Conservation (phyloP, 179 eudicot genomes). For the Corrigiola litoralis region DNA sequence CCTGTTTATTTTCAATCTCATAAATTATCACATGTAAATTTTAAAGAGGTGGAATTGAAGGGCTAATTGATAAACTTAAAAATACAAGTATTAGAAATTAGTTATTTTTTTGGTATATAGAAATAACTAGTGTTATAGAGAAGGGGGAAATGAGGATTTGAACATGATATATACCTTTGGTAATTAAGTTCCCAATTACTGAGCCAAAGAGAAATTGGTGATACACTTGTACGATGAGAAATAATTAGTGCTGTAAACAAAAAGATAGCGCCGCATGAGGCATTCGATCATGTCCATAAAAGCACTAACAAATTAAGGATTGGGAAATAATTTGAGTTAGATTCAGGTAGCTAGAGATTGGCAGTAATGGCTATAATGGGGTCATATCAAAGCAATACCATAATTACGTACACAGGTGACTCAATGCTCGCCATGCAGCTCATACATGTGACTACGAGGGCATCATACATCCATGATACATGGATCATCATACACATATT, state of each 20-base stretch:
- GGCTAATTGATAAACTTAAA: no score
- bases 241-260: no score
- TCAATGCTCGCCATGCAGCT: not conserved
- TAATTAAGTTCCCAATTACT: no score
- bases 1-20: no score
- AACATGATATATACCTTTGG: no score
- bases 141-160: no score
- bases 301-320: conserved; percentile 1
- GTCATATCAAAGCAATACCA: not conserved
- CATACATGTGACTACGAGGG: not conserved
- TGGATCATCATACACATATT: not conserved
- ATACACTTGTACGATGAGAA: not conserved
- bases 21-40: no score
- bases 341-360: not conserved
- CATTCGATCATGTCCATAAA: not conserved
- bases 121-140: no score
- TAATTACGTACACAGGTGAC: not conserved
- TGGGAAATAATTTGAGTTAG: not conserved
- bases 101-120: no score
- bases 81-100: no score
- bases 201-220: not conserved
- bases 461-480: not conserved
- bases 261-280: not conserved
- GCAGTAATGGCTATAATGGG: not conserved
- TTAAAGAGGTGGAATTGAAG: no score